A percentile compares a stretch with the other conserved stretches of the same genome.
phyloP scores from a whole-genome alignment of 495 filamentous ascomycete species.

The Lentithecium fluviatile region DNA sequence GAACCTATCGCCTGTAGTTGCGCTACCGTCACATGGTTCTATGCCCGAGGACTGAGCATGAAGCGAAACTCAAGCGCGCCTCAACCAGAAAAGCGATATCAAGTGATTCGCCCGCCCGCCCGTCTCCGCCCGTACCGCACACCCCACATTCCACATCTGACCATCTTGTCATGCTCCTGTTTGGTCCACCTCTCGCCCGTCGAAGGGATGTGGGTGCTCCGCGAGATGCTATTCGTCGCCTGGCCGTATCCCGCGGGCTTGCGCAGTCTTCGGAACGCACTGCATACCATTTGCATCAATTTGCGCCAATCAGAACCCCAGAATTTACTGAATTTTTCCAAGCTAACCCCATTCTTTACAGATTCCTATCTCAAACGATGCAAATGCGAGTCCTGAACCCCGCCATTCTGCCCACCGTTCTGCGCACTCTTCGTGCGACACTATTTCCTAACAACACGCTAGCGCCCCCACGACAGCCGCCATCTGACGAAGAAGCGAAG shows the following conservation, averaged over 20 bases:
- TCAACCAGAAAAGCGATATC: constrained; percentile 6
- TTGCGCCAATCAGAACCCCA: constrained; percentile 16
- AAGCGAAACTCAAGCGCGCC: background rate
- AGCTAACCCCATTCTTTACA: constrained; percentile 41
- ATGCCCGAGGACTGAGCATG: background rate
- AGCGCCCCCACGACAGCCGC: constrained; percentile 43
- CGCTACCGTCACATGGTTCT: constrained; percentile 14
- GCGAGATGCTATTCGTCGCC: constrained; percentile 19
- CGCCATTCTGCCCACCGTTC: constrained; percentile 66
- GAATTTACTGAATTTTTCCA: constrained; percentile 19
- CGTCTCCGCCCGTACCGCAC: constrained; percentile 6
- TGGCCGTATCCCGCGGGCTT: constrained; percentile 17
- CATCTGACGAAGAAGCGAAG: constrained; percentile 46
- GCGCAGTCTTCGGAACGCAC: constrained; percentile 18
- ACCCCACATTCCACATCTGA: constrained; percentile 10
- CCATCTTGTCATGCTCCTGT: constrained; percentile 3
- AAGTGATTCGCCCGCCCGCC: background rate
- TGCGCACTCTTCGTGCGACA: constrained; percentile 67
- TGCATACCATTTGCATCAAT: constrained; percentile 26
- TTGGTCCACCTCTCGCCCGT: background rate
- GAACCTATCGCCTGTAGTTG: constrained; percentile 9
- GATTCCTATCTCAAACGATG: constrained; percentile 73
- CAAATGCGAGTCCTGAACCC: constrained; percentile 64
- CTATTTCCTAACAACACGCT: constrained; percentile 78
- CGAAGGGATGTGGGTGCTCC: background rate